phyloP scores from a whole-genome alignment of 352 stramenopile species.

The Phytophthora chlamydospora region DNA sequence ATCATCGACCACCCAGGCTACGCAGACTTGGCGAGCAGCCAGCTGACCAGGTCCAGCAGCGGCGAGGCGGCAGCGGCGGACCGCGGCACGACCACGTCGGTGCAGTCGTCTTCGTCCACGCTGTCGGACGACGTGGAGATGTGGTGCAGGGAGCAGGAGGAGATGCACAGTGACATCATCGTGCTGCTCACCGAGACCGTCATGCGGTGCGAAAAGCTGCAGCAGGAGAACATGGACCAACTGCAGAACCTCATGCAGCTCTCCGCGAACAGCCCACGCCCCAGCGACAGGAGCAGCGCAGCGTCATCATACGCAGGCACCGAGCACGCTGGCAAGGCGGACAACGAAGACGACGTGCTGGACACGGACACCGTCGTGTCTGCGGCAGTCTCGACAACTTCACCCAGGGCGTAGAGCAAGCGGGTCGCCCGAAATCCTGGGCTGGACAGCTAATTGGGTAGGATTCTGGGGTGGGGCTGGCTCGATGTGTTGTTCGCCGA shows the following conservation, averaged over 20 bases:
- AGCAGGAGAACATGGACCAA: constrained; percentile 86
- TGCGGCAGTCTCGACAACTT: constrained; percentile 2
- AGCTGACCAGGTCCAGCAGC: constrained; percentile 11
- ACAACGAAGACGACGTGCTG: constrained; percentile 15
- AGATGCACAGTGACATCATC: constrained; percentile 86
- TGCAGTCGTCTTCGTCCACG: constrained; percentile 61
- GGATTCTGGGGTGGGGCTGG: constrained; percentile 14
- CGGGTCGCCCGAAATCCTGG: constrained; percentile 12
- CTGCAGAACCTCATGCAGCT: constrained; percentile 86
- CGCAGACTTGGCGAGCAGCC: constrained; percentile 13
- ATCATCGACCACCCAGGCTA: constrained; percentile 24
- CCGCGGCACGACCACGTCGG: constrained; percentile 48
- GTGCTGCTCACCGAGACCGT: constrained; percentile 84
- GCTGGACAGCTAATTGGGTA: constrained; percentile 12
- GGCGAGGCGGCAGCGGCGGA: constrained; percentile 27
- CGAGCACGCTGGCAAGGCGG: constrained; percentile 19
- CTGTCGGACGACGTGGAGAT: constrained; percentile 80
- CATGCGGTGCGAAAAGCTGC: constrained; percentile 77
- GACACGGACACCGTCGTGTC: constrained; percentile 21
- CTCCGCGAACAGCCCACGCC: constrained; percentile 34
- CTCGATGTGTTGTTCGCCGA: background rate
- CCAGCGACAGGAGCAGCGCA: constrained; percentile 29
- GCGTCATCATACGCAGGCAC: constrained; percentile 26
- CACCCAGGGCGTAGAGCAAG: constrained; percentile 14
- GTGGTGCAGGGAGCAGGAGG: constrained; percentile 83